Conservation (phyloP, 2,329 filamentous ascomycete genomes). For the Sporothrix inflata region DNA sequence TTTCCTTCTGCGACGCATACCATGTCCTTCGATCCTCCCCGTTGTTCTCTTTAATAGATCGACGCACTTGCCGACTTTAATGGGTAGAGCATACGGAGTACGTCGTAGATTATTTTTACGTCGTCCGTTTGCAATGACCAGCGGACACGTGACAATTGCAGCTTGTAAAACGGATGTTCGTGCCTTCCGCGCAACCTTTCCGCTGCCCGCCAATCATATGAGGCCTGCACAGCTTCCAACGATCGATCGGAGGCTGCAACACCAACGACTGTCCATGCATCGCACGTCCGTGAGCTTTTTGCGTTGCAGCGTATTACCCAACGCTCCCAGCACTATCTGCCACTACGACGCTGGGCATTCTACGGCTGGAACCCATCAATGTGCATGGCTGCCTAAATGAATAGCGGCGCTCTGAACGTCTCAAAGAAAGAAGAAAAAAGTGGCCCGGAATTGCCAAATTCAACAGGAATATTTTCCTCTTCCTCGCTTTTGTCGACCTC, state of each 20-base stretch:
- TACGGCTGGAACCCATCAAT: not conserved
- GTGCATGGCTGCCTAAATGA: constrained; percentile 27
- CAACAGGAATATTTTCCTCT: not conserved
- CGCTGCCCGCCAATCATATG: constrained; percentile 6
- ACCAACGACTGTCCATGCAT: constrained; percentile 15
- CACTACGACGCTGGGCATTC: constrained; percentile 2
- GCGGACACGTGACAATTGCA: not conserved
- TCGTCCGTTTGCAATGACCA: not conserved
- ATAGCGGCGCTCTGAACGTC: not conserved
- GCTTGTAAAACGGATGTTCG: not conserved
- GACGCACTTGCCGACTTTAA: constrained; percentile 13
- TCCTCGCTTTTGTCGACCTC: not conserved
- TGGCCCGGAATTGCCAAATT: not conserved
- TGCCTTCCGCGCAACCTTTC: not conserved
- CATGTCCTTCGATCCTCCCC: not conserved
- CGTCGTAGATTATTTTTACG: not conserved
- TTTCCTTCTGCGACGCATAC: not conserved
- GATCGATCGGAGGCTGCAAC: constrained; percentile 20
- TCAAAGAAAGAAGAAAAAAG: not conserved
- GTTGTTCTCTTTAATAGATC: not conserved
- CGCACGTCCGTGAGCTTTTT: constrained; percentile 19
- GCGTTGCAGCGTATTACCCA: not conserved
- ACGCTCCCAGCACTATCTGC: not conserved
- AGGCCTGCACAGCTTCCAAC: not conserved
- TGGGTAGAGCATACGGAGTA: not conserved